Base-by-base conservation (phyloP, 2,329 filamentous ascomycete genomes). In the Dothideomycetes sp. region DNA sequence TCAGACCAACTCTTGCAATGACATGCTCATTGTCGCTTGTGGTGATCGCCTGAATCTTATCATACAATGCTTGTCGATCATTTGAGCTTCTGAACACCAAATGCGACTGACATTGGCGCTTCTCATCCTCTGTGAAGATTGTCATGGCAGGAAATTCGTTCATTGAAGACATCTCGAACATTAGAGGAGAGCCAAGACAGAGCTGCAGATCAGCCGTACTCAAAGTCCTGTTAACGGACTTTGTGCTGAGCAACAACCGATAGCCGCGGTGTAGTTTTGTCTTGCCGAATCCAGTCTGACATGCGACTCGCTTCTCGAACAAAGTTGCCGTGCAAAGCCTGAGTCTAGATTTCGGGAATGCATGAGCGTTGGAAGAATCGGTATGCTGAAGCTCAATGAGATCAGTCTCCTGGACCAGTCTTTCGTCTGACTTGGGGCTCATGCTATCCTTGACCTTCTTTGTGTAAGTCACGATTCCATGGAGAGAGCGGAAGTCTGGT, bases 391-490 rank as follows among this genome's bases (percentile, higher is more conserved):
- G 85, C 18, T 80, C 74, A 31, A 76, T 76, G 7, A 94, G 64
- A 1, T 74, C 78, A 6, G 76, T 72, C 51, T 80, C 76, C 56
- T 84, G 86, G 2, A 82, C 69, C 42, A 82, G 61, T 2, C 68
- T 68, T 61, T 95, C 88, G 38, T 84, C 82, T 20, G 70, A 68
- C 28, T 77, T 73, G 5, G 79, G 76, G 24, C 77, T 76, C 29
- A 94, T 68, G 37, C 77, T 83, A 18, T 72, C 70, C 53, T 87
- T 81, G 2, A 89, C 76, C 52, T 83, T 85, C 49, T 73, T 74
- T 18, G 82, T 84, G 57, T 93, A 89, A 45, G 94, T 85, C 49
- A 87, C 85, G 60, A 93, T 85, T 51, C 78, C 82, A 76, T 81
- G 88, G 9, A 94, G 63, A 47, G 75, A 78, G 46, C 80, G 76